Percentiles rank a stretch among this genome's conserved stretches.
These are phyloP conservation scores for Senna tora DNA, from an alignment of 306 rosid species.

Conservation along the genomic window DNA sequence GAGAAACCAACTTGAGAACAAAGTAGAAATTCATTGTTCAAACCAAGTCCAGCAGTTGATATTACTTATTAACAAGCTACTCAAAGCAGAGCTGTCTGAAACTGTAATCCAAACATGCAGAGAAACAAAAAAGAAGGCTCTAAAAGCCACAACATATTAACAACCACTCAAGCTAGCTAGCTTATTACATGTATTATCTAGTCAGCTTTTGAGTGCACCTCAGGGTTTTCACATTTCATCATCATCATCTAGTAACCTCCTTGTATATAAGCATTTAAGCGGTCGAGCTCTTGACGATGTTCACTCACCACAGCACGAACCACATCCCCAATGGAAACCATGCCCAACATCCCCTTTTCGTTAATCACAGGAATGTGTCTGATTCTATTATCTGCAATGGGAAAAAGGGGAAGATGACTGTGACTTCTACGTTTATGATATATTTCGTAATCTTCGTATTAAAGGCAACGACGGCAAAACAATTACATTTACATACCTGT, in stretches of 20 bases:
- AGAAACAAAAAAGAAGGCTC: constrained; percentile 44
- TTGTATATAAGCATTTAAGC: constrained; percentile 92
- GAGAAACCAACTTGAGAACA: not conserved
- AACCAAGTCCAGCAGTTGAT: not conserved
- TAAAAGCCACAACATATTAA: constrained; percentile 46
- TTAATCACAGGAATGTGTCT: constrained; percentile 95
- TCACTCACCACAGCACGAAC: constrained; percentile 97
- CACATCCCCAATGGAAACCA: constrained; percentile 98
- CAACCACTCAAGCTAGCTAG: constrained; percentile 56
- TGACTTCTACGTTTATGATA: constrained; percentile 28
- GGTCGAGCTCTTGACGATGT: constrained; percentile 93
- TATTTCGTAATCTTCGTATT: not conserved
- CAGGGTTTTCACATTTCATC: constrained; percentile 40
- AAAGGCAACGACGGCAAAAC: constrained; percentile 9
- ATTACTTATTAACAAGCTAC: not conserved
- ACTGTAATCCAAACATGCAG: not conserved
- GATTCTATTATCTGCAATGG: constrained; percentile 74
- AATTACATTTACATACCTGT: constrained; percentile 80
- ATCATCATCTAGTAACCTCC: constrained; percentile 84
- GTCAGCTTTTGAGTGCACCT: constrained; percentile 37
- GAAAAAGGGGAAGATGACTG: constrained; percentile 14
- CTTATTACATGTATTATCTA: constrained; percentile 54
- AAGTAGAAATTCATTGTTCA: not conserved
- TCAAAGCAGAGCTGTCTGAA: not conserved
- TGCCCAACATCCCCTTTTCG: constrained; percentile 79